Evolutionary conservation across 305 asterid genomes (phyloP).

Genomic region (Ilex paraguariensis): DNA sequence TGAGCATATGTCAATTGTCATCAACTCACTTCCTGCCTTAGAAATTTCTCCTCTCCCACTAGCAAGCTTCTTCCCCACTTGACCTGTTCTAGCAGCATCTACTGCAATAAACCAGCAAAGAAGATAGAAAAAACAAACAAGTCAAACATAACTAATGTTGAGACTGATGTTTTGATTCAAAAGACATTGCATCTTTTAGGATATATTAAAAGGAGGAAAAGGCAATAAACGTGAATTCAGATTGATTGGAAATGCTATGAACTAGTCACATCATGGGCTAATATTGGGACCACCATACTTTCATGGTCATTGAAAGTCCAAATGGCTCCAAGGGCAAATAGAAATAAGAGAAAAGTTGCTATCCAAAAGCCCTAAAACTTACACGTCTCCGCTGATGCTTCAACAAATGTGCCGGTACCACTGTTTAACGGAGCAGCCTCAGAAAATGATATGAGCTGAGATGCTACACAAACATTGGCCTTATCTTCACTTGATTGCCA

Average conservation of each 20-base stretch:
- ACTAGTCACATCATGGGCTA: no score
- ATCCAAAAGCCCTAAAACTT: conserved; percentile 19
- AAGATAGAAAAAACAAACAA: conserved; percentile 1
- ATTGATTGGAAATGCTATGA: no score
- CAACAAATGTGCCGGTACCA: conserved; percentile 18
- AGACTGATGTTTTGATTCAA: background rate
- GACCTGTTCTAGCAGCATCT: conserved; percentile 25
- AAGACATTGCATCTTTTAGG: background rate
- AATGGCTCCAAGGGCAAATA: background rate
- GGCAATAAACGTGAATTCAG: background rate
- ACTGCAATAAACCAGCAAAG: conserved; percentile 17
- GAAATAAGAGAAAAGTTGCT: conserved; percentile 12
- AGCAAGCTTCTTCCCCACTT: conserved; percentile 23
- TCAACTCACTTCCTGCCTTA: conserved; percentile 17
- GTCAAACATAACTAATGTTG: conserved; percentile 1
- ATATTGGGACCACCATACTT: no score
- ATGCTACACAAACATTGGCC: conserved; percentile 17
- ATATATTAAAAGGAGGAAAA: background rate
- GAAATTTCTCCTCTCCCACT: conserved; percentile 21
- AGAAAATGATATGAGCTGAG: conserved; percentile 24
- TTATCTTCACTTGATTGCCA: conserved; percentile 30
- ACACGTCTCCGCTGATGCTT: conserved; percentile 36
- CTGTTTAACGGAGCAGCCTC: conserved; percentile 27
- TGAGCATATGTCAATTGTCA: conserved; percentile 24
- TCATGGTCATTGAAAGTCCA: no score